A percentile compares a stretch with the other conserved stretches of the same genome.
Evolutionary conservation across 257 asterid species (phyloP).

Genomic region (Solanum dulcamara): DNA sequence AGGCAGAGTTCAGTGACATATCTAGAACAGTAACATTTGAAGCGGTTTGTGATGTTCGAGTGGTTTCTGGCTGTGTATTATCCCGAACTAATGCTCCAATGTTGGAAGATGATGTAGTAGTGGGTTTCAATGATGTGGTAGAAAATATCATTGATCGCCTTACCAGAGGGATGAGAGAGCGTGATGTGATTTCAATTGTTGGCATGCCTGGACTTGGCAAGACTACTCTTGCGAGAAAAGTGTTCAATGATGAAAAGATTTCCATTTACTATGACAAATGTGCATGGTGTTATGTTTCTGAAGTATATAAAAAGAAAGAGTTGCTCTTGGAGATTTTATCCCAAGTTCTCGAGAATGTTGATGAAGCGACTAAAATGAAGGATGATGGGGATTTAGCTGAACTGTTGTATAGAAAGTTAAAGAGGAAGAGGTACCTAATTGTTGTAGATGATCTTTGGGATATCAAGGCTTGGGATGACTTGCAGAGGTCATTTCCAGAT

Average conservation of each 20-base stretch:
- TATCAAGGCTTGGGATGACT: not conserved
- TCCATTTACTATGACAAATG: not conserved
- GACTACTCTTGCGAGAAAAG: slow-evolving; percentile 1
- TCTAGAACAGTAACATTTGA: not conserved
- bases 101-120: not conserved
- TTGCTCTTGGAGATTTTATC: not conserved
- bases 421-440: not conserved
- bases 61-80: not conserved
- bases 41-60: not conserved
- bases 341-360: not conserved
- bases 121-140: not conserved
- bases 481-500: not conserved
- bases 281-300: slow-evolving; percentile 7
- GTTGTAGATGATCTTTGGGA: not conserved
- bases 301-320: not conserved
- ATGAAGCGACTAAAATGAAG: not conserved
- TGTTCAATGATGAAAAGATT: not conserved
- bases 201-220: slow-evolving; percentile 13
- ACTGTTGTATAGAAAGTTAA: not conserved
- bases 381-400: not conserved
- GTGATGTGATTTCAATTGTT: not conserved
- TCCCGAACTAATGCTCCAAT: not conserved
- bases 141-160: not conserved
- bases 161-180: not conserved
- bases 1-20: not conserved